These are phyloP conservation scores for Penicillium crustosum DNA, from an alignment of 2,329 filamentous ascomycete genomes.

Conservation along the genomic window DNA sequence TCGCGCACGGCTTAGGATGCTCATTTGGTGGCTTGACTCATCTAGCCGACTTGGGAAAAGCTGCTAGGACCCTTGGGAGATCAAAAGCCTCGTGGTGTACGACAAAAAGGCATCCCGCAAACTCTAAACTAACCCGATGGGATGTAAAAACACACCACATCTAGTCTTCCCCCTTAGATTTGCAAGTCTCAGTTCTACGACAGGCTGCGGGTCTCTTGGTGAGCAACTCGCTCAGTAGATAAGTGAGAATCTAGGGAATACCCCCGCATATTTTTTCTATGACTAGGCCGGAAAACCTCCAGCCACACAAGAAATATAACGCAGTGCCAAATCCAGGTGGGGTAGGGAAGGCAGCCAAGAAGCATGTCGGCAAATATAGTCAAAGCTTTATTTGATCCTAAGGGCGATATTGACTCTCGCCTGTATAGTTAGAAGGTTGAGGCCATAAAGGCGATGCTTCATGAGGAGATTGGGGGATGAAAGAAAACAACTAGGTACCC, in stretches of 20 bases:
- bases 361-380: slow-evolving; percentile 43
- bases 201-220: slow-evolving; percentile 44
- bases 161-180: slow-evolving; percentile 42
- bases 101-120: slow-evolving; percentile 28
- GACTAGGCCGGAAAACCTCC: slow-evolving; percentile 45
- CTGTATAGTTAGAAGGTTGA: slow-evolving; percentile 43
- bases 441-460: slow-evolving; percentile 40
- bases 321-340: slow-evolving; percentile 38
- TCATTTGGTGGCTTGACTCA: slow-evolving; percentile 46
- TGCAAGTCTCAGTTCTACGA: slow-evolving; percentile 47
- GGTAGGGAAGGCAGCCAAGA: background rate
- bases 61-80: slow-evolving; percentile 11
- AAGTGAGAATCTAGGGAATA: slow-evolving; percentile 45
- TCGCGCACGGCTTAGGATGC: slow-evolving; percentile 42
- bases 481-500: background rate
- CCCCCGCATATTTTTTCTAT: slow-evolving; percentile 49
- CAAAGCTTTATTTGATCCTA: slow-evolving; percentile 46
- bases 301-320: slow-evolving; percentile 44
- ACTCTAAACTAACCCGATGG: slow-evolving; percentile 16
- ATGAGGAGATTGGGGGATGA: background rate
- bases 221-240: slow-evolving; percentile 43
- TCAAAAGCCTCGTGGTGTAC: background rate
- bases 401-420: slow-evolving; percentile 45
- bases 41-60: slow-evolving; percentile 35
- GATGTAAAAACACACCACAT: slow-evolving; percentile 1